Evolutionary conservation across 2,329 filamentous ascomycete genomes (phyloP), one percentile per base, ranked within the genome.

Genomic region (Dactylellina cionopaga): DNA sequence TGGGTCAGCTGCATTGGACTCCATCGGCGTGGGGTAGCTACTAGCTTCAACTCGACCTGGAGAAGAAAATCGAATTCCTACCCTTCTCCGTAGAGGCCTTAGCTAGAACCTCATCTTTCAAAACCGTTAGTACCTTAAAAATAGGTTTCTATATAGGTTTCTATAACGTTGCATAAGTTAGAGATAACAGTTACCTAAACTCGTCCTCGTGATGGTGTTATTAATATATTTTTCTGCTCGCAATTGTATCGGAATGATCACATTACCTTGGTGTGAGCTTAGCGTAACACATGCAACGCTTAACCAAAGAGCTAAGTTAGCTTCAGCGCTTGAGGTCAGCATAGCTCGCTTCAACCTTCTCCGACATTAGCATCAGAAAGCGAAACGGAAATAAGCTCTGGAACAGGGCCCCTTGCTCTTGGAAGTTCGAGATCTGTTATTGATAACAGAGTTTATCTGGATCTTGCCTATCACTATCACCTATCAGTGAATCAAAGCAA

Each of bases 1-100:
- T 59, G 68, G 59, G 68, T 72, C 68, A 65, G 59, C 68, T 72
- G 68, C 59, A 72, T 51, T 52, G 41, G 27, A 29, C 25, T 63
- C 25, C 41, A 52, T 63, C 29, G 52, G 52, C 59, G 68, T 72
- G 62, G 68, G 59, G 60, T 65, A 64, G 39, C 39, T 47, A 43
- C 17, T 19, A n/a, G n/a, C n/a, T n/a, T 5, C 3, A 10, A 27
- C 29, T 11, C 22, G 39, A 58, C 51, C 39, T 71, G 56, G 49
- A 71, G 56, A 62, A 71, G 47, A n/a, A 49, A 25, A 15, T 41
- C 29, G 39, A 52, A 44, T 55, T 55, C 31, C 46, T 22, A 54
- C 46, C 46, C 39, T 54, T 13, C 51, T 54, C 10, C n/a, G 39
- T 41, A 29, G n/a, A 13, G 46, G 51, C 51, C 51, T 58, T 25